Evolutionary conservation across 1,284 basidiomycete species (phyloP).

Genomic region (Ustilago bromivora): DNA sequence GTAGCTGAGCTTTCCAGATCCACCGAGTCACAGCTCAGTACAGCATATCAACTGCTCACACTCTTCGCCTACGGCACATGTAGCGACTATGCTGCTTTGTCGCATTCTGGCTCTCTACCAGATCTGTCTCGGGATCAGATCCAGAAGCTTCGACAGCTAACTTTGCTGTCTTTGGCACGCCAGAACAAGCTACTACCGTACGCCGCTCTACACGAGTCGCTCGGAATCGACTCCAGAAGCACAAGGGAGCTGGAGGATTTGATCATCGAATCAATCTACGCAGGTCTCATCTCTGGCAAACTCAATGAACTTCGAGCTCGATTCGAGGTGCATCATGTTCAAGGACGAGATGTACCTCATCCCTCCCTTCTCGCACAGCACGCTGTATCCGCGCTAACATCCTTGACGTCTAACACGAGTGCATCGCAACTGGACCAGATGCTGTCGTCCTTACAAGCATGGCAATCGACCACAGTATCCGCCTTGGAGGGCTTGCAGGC

Average conservation of each 20-base stretch:
- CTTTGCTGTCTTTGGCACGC: conserved; percentile 77
- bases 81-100: conserved; percentile 72
- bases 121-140: conserved; percentile 78
- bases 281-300: conserved; percentile 85
- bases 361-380: conserved; percentile 6
- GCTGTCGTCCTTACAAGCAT: conserved; percentile 12
- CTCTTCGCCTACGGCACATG: conserved; percentile 91
- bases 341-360: conserved; percentile 81
- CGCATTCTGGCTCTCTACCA: conserved; percentile 1
- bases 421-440: conserved; percentile 17
- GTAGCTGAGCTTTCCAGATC: conserved; percentile 76
- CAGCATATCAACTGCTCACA: conserved; percentile 74
- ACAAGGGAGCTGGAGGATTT: conserved; percentile 84
- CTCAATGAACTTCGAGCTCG: conserved; percentile 89
- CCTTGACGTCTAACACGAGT: conserved; percentile 2
- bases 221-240: conserved; percentile 73
- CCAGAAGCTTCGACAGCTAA: conserved; percentile 89
- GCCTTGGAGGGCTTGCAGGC: conserved; percentile 25
- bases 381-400: conserved; percentile 5
- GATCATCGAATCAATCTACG: conserved; percentile 94
- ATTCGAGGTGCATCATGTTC: conserved; percentile 88
- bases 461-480: conserved; percentile 30
- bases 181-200: conserved; percentile 42
- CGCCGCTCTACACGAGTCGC: conserved; percentile 20
- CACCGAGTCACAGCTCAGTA: conserved; percentile 47